phyloP scores from a whole-genome alignment of 805 yeast genomes.

The Metschnikowia borealis region DNA sequence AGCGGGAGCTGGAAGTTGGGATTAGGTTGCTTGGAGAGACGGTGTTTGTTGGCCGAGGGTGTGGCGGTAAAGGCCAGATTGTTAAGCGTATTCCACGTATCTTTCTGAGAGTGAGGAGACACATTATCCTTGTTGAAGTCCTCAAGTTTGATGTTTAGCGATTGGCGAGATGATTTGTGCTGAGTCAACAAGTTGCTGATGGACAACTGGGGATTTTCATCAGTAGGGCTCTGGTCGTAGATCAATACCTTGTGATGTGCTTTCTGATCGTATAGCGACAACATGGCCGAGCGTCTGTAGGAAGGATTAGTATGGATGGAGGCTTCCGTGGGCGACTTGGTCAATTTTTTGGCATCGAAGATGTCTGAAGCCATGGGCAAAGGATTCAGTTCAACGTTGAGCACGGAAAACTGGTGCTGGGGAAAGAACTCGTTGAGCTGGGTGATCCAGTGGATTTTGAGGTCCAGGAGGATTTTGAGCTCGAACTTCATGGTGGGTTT shows the following conservation, averaged over 20 bases:
- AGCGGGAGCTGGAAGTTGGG: slow-evolving; percentile 2
- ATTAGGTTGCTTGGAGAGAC: slow-evolving; percentile 4
- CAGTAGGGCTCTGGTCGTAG: slow-evolving; percentile 22
- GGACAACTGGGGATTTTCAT: slow-evolving; percentile 38
- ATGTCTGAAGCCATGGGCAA: slow-evolving; percentile 29
- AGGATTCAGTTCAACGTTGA: slow-evolving; percentile 3
- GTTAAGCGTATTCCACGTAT: not conserved
- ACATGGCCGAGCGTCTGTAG: slow-evolving; percentile 43
- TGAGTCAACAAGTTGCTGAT: slow-evolving; percentile 35
- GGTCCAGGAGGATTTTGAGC: slow-evolving; percentile 33
- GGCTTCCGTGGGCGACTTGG: slow-evolving; percentile 33
- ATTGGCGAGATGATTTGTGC: slow-evolving; percentile 34
- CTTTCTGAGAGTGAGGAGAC: slow-evolving; percentile 7
- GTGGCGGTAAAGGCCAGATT: not conserved
- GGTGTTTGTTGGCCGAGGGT: not conserved
- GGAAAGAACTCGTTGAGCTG: slow-evolving; percentile 32
- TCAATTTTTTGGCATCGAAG: slow-evolving; percentile 18
- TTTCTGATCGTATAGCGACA: slow-evolving; percentile 39
- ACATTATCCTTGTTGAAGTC: slow-evolving; percentile 14
- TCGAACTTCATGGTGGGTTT: slow-evolving; percentile 30
- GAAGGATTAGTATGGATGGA: slow-evolving; percentile 43
- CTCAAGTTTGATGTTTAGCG: slow-evolving; percentile 28
- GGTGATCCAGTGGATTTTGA: slow-evolving; percentile 40
- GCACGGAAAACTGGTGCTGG: slow-evolving; percentile 15
- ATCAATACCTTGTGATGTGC: slow-evolving; percentile 33